Percentiles rank a stretch among this genome's conserved stretches.
Conservation (phyloP, 352 stramenopile species). For the Globisporangium yorkense region DNA sequence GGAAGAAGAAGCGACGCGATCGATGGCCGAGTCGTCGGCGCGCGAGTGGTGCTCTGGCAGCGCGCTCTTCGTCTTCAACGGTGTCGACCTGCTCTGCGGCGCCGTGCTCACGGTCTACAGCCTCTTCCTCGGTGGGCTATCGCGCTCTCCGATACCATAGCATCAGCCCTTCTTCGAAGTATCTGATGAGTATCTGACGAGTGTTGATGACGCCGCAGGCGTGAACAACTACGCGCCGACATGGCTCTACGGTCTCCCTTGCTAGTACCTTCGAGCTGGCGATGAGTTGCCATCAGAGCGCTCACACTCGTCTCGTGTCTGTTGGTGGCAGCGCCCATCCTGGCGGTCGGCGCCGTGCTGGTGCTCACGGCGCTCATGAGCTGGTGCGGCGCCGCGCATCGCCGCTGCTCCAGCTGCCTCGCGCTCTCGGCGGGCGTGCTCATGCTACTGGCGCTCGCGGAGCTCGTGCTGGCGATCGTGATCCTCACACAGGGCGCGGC, state of each 20-base stretch:
- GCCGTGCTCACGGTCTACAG: slow-evolving; percentile 55
- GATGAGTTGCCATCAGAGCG: not conserved
- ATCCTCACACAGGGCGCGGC: slow-evolving; percentile 62
- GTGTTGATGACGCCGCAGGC: slow-evolving; percentile 11
- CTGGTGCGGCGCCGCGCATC: slow-evolving; percentile 50
- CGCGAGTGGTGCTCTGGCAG: slow-evolving; percentile 42
- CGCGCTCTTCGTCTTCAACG: slow-evolving; percentile 76
- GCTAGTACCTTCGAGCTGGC: no score
- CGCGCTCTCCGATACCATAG: no score
- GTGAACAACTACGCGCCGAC: slow-evolving; percentile 57
- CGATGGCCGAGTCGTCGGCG: slow-evolving; percentile 7
- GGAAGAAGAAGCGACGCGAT: not conserved
- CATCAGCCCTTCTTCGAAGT: no score
- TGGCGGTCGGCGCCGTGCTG: slow-evolving; percentile 46
- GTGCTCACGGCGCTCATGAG: slow-evolving; percentile 54
- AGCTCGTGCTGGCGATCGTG: slow-evolving; percentile 65
- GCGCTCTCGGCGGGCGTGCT: slow-evolving; percentile 52
- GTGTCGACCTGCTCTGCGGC: slow-evolving; percentile 61
- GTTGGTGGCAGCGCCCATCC: slow-evolving; percentile 29
- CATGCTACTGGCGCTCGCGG: slow-evolving; percentile 53
- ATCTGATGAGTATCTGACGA: no score
- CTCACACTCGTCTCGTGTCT: not conserved
- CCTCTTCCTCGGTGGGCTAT: slow-evolving; percentile 41
- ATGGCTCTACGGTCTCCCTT: slow-evolving; percentile 55
- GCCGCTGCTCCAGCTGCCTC: slow-evolving; percentile 38